Percentiles rank a stretch among this genome's conserved stretches.
These are phyloP conservation scores for Oryza glaberrima DNA, from an alignment of 176 grass and related monocot genomes.

Conservation along the genomic window DNA sequence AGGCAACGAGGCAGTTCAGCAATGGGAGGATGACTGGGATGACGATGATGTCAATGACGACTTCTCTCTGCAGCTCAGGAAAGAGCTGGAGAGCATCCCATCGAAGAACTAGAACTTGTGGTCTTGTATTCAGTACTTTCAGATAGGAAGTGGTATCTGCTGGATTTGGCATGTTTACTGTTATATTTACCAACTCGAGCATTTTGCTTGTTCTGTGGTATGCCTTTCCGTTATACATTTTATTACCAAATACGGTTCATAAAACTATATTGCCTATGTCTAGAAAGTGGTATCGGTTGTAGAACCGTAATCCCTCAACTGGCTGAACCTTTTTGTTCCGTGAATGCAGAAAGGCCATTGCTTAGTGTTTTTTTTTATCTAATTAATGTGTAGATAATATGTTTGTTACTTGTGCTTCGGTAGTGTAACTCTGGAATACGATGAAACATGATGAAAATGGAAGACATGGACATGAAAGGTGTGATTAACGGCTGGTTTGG, in stretches of 20 bases:
- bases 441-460: neutral
- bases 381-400: neutral
- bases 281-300: neutral
- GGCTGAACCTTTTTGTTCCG: too few relatives aligned
- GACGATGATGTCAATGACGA: slow-evolving; percentile 70
- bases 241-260: neutral
- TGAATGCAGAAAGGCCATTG: neutral
- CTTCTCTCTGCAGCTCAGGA: slow-evolving; percentile 66
- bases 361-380: neutral
- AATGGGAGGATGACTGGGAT: slow-evolving; percentile 80
- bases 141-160: neutral
- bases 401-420: neutral
- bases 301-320: neutral
- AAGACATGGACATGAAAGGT: neutral
- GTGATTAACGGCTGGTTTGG: too few relatives aligned
- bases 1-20: slow-evolving; percentile 65
- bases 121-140: neutral
- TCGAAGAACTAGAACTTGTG: slow-evolving; percentile 47
- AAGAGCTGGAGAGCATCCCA: slow-evolving; percentile 60
- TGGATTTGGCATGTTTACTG: neutral
- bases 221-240: neutral
- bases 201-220: neutral
- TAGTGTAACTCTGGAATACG: neutral
- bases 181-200: slow-evolving; percentile 11
- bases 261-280: neutral